Percentiles rank a stretch among this genome's conserved stretches.
Conservation (phyloP, 2,329 filamentous ascomycete genomes). For the Pyricularia grisea region DNA sequence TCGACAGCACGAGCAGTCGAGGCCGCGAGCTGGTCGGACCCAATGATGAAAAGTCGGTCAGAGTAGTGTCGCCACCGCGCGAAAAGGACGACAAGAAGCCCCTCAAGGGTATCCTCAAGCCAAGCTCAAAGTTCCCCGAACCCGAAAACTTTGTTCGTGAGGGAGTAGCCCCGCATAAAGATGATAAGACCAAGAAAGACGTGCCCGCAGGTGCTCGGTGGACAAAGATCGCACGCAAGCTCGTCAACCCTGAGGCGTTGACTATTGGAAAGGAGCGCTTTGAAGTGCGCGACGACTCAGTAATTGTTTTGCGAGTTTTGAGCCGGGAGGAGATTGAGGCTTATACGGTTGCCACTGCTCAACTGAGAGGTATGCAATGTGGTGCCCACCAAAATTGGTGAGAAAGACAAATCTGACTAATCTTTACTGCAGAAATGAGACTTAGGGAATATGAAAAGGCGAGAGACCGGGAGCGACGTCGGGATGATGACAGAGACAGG, state of each 20-base stretch:
- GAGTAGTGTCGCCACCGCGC: constrained; percentile 64
- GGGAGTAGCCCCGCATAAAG: constrained; percentile 88
- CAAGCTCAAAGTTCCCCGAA: constrained; percentile 77
- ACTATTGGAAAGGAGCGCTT: constrained; percentile 83
- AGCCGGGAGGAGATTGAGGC: constrained; percentile 83
- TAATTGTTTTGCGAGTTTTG: constrained; percentile 83
- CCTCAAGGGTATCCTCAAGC: constrained; percentile 81
- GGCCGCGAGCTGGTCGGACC: not conserved
- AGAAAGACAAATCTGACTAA: not conserved
- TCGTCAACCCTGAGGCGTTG: constrained; percentile 84
- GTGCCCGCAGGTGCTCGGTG: constrained; percentile 74
- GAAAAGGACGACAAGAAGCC: constrained; percentile 49
- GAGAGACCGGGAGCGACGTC: not conserved
- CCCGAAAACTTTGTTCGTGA: constrained; percentile 75
- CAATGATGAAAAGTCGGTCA: constrained; percentile 27
- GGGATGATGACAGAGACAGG: constrained; percentile 2
- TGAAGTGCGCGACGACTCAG: constrained; percentile 85
- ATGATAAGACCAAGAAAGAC: constrained; percentile 64
- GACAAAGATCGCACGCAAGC: constrained; percentile 83
- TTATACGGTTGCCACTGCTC: constrained; percentile 71
- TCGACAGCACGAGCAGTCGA: not conserved
- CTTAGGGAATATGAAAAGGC: constrained; percentile 27
- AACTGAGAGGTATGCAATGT: constrained; percentile 60
- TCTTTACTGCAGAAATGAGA: constrained; percentile 18
- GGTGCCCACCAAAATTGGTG: not conserved